Evolutionary conservation across 2,329 filamentous ascomycete species (phyloP).

Genomic region (Colletotrichum graminicola): DNA sequence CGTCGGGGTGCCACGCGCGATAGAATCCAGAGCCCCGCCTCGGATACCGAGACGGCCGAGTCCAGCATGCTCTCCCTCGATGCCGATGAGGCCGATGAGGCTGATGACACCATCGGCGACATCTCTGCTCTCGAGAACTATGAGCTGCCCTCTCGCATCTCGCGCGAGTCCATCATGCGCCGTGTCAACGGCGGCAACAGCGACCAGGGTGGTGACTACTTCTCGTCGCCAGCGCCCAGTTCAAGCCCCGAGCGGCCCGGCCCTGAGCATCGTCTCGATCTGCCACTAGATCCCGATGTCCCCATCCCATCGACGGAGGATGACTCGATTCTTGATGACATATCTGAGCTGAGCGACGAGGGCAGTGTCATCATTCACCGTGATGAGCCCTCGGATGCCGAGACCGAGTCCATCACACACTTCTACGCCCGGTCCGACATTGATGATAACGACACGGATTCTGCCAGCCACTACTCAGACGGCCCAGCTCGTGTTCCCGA

Average conservation of each 20-base stretch:
- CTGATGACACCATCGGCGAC: slow-evolving; percentile 71
- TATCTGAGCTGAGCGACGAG: slow-evolving; percentile 54
- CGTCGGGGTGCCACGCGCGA: slow-evolving; percentile 70
- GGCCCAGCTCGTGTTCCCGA: slow-evolving; percentile 42
- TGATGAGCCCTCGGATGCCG: slow-evolving; percentile 71
- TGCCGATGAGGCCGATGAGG: slow-evolving; percentile 64
- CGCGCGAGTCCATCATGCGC: slow-evolving; percentile 91
- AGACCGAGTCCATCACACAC: slow-evolving; percentile 77
- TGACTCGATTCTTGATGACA: slow-evolving; percentile 66
- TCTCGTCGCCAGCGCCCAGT: slow-evolving; percentile 71
- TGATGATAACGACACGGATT: slow-evolving; percentile 62
- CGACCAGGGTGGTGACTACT: slow-evolving; percentile 70
- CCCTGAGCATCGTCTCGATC: slow-evolving; percentile 58
- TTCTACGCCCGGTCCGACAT: slow-evolving; percentile 70
- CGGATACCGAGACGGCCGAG: slow-evolving; percentile 53
- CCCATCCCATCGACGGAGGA: slow-evolving; percentile 93
- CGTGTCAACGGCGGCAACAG: slow-evolving; percentile 78
- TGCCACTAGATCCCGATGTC: slow-evolving; percentile 84
- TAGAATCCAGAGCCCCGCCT: slow-evolving; percentile 59
- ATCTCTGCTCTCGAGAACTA: slow-evolving; percentile 72
- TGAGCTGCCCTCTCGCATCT: slow-evolving; percentile 82
- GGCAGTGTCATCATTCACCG: slow-evolving; percentile 77
- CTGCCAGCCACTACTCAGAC: slow-evolving; percentile 70
- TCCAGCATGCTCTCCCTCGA: slow-evolving; percentile 47
- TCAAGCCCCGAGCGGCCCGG: slow-evolving; percentile 68